These are phyloP conservation scores for Heliocybe sulcata DNA, from an alignment of 1,284 basidiomycete species.

Conservation along the genomic window DNA sequence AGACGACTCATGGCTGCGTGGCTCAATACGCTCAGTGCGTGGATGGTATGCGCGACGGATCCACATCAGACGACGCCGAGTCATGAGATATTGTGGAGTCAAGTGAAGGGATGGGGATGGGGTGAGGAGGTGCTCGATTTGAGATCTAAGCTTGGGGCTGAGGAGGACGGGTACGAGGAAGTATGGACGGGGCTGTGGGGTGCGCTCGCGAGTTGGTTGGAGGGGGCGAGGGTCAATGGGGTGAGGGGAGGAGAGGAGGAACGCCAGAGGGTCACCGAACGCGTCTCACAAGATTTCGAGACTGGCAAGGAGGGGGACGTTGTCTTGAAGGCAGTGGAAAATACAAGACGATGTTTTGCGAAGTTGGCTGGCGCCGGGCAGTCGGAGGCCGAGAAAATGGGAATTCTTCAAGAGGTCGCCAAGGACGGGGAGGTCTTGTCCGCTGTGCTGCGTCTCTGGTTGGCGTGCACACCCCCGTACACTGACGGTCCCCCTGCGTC, in stretches of 20 bases:
- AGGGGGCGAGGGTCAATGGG: conserved; percentile 69
- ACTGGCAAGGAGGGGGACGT: conserved; percentile 29
- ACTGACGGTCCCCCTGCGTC: conserved; percentile 23
- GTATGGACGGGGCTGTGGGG: conserved; percentile 48
- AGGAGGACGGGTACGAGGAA: conserved; percentile 7
- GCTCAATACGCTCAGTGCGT: conserved; percentile 53
- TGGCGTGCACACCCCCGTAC: conserved; percentile 46
- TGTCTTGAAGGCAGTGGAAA: conserved; percentile 25
- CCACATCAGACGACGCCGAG: conserved; percentile 82
- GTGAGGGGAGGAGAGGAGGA: conserved; percentile 61
- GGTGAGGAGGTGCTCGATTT: conserved; percentile 43
- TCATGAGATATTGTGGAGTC: conserved; percentile 90
- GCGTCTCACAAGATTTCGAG: conserved; percentile 33
- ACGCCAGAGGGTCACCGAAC: conserved; percentile 29
- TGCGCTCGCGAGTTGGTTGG: conserved; percentile 60
- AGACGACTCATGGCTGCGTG: conserved; percentile 36
- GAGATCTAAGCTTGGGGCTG: conserved; percentile 21
- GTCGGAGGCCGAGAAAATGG: background rate
- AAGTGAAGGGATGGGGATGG: conserved; percentile 75
- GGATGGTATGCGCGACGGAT: conserved; percentile 81
- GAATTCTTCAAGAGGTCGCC: conserved; percentile 16
- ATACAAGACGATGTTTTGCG: conserved; percentile 22
- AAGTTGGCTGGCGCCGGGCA: background rate
- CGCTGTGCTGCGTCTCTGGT: conserved; percentile 52
- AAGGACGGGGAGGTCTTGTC: conserved; percentile 30